phyloP scores from a whole-genome alignment of 192 early-diverging fungal species.

The Backusella liffmaniae region DNA sequence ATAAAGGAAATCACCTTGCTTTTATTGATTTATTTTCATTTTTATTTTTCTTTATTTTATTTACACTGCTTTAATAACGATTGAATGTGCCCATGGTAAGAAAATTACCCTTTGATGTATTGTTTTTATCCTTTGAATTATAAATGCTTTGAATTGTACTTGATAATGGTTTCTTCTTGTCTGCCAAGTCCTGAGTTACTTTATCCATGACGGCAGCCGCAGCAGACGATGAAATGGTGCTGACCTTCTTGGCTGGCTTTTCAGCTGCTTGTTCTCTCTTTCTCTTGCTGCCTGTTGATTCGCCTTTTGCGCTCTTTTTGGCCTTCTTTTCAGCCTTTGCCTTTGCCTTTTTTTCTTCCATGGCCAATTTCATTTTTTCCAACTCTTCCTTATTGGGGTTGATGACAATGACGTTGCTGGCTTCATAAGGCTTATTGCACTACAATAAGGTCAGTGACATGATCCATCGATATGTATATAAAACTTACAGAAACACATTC shows the following conservation, averaged over 20 bases:
- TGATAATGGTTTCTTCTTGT: constrained; percentile 32
- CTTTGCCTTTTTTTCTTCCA: constrained; percentile 53
- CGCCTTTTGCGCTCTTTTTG: constrained; percentile 29
- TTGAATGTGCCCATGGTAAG: constrained; percentile 41
- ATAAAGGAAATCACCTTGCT: neutral
- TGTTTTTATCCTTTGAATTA: constrained; percentile 15
- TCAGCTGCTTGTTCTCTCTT: constrained; percentile 33
- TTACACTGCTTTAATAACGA: constrained; percentile 23
- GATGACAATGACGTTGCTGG: constrained; percentile 62
- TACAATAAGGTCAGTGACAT: constrained; percentile 13
- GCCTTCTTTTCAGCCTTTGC: constrained; percentile 48
- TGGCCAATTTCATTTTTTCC: constrained; percentile 50
- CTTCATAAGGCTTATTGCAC: constrained; percentile 63
- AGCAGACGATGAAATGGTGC: constrained; percentile 32
- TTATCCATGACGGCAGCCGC: constrained; percentile 44
- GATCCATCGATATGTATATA: neutral
- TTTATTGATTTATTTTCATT: neutral
- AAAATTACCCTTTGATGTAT: constrained; percentile 32
- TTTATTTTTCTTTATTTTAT: neutral
- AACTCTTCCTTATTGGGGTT: constrained; percentile 69
- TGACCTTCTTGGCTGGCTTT: constrained; percentile 10
- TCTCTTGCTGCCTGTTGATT: constrained; percentile 33
- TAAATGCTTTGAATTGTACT: constrained; percentile 40
- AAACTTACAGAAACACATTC: constrained; percentile 59
- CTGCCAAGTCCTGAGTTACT: constrained; percentile 43